These are phyloP conservation scores for Exserohilum rostratum DNA, from an alignment of 2,329 filamentous ascomycete species.

Conservation along the genomic window DNA sequence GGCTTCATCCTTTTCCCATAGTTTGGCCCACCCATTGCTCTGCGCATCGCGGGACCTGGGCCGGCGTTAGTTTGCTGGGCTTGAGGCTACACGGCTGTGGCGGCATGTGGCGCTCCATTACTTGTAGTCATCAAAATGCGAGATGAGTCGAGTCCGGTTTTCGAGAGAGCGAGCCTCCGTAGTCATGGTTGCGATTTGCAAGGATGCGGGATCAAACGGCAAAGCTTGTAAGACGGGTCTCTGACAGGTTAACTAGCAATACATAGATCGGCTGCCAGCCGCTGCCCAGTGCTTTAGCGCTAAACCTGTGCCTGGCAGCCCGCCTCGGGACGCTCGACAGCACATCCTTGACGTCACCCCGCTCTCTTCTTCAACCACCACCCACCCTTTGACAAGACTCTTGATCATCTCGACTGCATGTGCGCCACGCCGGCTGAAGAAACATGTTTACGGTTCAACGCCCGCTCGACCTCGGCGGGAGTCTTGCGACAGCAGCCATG, in stretches of 20 bases:
- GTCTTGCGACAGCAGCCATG: neutral
- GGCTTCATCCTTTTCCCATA: conserved; percentile 59
- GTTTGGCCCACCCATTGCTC: conserved; percentile 53
- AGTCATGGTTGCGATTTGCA: conserved; percentile 9
- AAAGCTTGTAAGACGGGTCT: conserved; percentile 1
- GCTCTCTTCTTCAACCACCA: neutral
- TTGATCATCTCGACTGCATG: neutral
- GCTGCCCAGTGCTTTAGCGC: neutral
- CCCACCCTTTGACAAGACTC: no score
- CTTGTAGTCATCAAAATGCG: conserved; percentile 20
- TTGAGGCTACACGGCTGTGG: neutral
- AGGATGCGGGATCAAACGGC: conserved; percentile 6
- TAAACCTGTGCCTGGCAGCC: conserved; percentile 1
- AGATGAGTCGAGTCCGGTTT: conserved; percentile 17
- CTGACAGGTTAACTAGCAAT: no score
- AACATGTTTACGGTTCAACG: no score
- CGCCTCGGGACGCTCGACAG: conserved; percentile 1
- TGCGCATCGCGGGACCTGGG: conserved; percentile 18
- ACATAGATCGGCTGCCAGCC: no score
- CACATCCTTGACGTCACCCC: conserved; percentile 14
- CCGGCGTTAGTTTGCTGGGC: conserved; percentile 6
- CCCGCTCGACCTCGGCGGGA: no score
- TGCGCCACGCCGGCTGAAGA: neutral
- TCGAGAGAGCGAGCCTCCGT: conserved; percentile 14
- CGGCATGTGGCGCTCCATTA: conserved; percentile 2